phyloP scores from a whole-genome alignment of 768 basidiomycete genomes.

The Tubosaeta brunneosetosa region DNA sequence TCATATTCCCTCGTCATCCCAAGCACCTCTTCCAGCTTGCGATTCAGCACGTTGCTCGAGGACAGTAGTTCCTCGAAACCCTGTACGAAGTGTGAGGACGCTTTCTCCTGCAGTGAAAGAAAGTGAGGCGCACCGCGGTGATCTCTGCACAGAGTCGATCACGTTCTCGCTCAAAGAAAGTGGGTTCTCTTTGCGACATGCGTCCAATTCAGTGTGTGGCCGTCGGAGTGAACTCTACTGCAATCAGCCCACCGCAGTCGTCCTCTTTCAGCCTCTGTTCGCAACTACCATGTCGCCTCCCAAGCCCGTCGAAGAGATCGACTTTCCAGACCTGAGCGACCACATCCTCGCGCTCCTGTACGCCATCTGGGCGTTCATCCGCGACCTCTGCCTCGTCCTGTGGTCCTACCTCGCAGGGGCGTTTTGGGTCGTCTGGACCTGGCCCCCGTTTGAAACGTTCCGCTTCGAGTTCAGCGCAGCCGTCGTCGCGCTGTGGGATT shows the following conservation, averaged over 20 bases:
- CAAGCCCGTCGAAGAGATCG: slow-evolving; percentile 14
- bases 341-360: slow-evolving; percentile 13
- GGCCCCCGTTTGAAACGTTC: slow-evolving; percentile 21
- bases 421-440: slow-evolving; percentile 15
- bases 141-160: slow-evolving; percentile 72
- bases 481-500: slow-evolving; percentile 7
- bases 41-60: slow-evolving; percentile 79
- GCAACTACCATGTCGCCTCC: slow-evolving; percentile 11
- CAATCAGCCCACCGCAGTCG: background rate
- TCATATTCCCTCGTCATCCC: slow-evolving; percentile 92
- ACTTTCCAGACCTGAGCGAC: slow-evolving; percentile 13
- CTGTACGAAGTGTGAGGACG: slow-evolving; percentile 32
- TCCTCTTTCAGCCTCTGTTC: background rate
- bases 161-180: slow-evolving; percentile 79
- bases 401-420: slow-evolving; percentile 7
- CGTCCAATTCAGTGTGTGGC: no score
- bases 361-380: slow-evolving; percentile 6
- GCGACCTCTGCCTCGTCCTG: slow-evolving; percentile 1
- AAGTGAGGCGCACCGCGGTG: slow-evolving; percentile 48
- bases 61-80: slow-evolving; percentile 86
- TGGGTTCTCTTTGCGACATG: slow-evolving; percentile 37
- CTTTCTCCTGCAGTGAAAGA: background rate
- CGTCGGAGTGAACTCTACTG: no score
- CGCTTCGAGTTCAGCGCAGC: slow-evolving; percentile 11
- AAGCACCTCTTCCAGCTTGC: slow-evolving; percentile 87